These are phyloP conservation scores for Mycena olivaceomarginata DNA, from an alignment of 768 basidiomycete species.

Conservation along the genomic window DNA sequence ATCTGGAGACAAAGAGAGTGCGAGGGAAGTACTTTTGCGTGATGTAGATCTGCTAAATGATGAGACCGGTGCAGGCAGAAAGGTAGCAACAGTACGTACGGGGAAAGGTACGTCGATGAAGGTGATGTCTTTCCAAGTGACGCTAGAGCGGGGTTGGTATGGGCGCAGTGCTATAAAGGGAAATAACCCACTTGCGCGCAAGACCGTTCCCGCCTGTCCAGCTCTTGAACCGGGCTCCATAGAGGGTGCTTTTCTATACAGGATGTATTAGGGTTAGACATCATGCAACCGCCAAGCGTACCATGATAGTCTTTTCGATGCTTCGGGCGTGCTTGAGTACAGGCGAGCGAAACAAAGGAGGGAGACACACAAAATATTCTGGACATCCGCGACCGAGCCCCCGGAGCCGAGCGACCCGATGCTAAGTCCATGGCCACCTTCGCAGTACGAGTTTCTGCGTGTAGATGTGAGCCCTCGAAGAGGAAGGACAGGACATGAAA, in stretches of 20 bases:
- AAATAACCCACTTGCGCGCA: slow-evolving; percentile 67
- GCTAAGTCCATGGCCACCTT: slow-evolving; percentile 76
- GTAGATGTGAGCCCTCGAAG: neutral
- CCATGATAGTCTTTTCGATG: slow-evolving; percentile 69
- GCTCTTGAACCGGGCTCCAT: slow-evolving; percentile 81
- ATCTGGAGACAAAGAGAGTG: neutral
- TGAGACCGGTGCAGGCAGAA: neutral
- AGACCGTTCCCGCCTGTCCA: slow-evolving; percentile 79
- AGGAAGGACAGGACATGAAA: neutral
- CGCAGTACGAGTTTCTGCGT: slow-evolving; percentile 69
- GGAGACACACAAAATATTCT: slow-evolving; percentile 69
- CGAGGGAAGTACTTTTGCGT: slow-evolving; percentile 73
- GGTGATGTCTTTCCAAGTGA: slow-evolving; percentile 76
- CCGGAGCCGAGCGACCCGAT: slow-evolving; percentile 71
- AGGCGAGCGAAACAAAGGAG: neutral
- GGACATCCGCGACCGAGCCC: slow-evolving; percentile 72
- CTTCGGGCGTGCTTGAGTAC: slow-evolving; percentile 43
- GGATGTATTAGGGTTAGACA: neutral
- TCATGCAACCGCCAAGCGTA: slow-evolving; percentile 35
- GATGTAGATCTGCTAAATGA: slow-evolving; percentile 68
- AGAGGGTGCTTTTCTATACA: slow-evolving; percentile 67
- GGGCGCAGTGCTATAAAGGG: neutral
- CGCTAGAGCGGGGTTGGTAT: slow-evolving; percentile 52
- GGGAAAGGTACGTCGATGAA: slow-evolving; percentile 74
- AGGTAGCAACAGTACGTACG: slow-evolving; percentile 53